phyloP scores from a whole-genome alignment of 1,139 yeast species.

The Petasospora fabianii region DNA sequence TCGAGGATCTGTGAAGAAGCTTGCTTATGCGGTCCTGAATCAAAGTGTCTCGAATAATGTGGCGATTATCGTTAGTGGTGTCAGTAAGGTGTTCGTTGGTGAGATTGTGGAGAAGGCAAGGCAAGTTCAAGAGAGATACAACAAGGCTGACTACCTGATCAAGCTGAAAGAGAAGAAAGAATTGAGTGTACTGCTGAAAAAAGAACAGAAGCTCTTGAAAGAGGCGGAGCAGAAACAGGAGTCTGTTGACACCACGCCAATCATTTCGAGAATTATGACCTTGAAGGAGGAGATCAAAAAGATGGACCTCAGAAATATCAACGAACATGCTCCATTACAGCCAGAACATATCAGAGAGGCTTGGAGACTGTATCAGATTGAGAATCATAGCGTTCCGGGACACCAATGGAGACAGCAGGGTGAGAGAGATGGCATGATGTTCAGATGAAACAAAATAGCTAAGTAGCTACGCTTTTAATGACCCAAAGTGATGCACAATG shows the following conservation, averaged over 20 bases:
- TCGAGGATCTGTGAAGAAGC: slow-evolving; percentile 73
- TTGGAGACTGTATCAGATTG: slow-evolving; percentile 69
- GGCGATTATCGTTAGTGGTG: slow-evolving; percentile 79
- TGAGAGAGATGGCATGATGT: slow-evolving; percentile 64
- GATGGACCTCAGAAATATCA: slow-evolving; percentile 19
- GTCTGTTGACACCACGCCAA: slow-evolving; percentile 4
- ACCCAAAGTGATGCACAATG: too few species aligned
- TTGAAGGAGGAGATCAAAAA: slow-evolving; percentile 19
- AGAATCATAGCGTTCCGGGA: slow-evolving; percentile 61
- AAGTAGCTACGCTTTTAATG: too few species aligned
- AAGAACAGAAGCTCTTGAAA: slow-evolving; percentile 27
- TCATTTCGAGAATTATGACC: slow-evolving; percentile 12
- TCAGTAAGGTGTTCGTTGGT: slow-evolving; percentile 83
- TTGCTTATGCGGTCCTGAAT: slow-evolving; percentile 75
- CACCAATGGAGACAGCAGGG: slow-evolving; percentile 75
- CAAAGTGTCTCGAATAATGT: slow-evolving; percentile 83
- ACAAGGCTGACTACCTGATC: slow-evolving; percentile 36
- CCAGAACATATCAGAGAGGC: slow-evolving; percentile 91
- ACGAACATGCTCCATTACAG: slow-evolving; percentile 51
- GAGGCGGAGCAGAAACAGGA: slow-evolving; percentile 8
- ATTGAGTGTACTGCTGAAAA: slow-evolving; percentile 29
- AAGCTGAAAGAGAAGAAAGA: slow-evolving; percentile 31
- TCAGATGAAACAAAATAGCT: slow-evolving; percentile 37
- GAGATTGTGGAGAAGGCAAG: slow-evolving; percentile 82
- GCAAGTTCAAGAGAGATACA: slow-evolving; percentile 56